phyloP scores from a whole-genome alignment of 768 basidiomycete species.

The Phanerodontia chrysosporium region DNA sequence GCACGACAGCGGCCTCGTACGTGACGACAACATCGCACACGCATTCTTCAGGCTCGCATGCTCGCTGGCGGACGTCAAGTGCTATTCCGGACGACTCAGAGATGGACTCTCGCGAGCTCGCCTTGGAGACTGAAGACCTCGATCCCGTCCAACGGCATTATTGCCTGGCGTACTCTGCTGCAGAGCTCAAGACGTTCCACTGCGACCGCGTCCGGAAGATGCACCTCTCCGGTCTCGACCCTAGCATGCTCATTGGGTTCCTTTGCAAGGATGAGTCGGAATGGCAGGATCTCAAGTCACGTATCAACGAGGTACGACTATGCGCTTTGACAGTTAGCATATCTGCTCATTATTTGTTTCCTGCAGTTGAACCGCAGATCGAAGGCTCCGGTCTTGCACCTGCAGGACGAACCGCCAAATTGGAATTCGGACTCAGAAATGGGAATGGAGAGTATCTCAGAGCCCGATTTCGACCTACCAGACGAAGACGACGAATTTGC shows the following conservation, averaged over 20 bases:
- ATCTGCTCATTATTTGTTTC: not conserved
- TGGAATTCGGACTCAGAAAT: constrained; percentile 79
- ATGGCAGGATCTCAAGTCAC: constrained; percentile 74
- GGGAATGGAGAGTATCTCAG: constrained; percentile 81
- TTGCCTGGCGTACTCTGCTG: constrained; percentile 62
- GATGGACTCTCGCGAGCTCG: constrained; percentile 35
- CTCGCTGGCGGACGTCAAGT: constrained; percentile 28
- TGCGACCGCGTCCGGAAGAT: constrained; percentile 97
- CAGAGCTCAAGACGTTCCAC: constrained; percentile 87
- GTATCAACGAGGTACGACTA: constrained; percentile 72
- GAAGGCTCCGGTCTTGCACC: constrained; percentile 68
- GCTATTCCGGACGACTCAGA: constrained; percentile 25
- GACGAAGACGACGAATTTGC: constrained; percentile 53
- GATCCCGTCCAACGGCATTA: constrained; percentile 59
- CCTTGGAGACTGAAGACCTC: constrained; percentile 28
- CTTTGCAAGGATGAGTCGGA: constrained; percentile 78
- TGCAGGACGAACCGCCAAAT: constrained; percentile 83
- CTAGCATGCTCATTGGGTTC: constrained; percentile 96
- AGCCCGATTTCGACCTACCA: constrained; percentile 62
- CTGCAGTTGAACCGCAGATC: constrained; percentile 39
- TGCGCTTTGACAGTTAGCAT: not conserved
- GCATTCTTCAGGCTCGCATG: constrained; percentile 20
- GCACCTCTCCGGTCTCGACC: constrained; percentile 85
- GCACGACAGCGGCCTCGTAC: constrained; percentile 10
- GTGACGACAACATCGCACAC: constrained; percentile 10